Evolutionary conservation across 2,329 filamentous ascomycete genomes (phyloP).

Genomic region (Pseudogymnoascus verrucosus): DNA sequence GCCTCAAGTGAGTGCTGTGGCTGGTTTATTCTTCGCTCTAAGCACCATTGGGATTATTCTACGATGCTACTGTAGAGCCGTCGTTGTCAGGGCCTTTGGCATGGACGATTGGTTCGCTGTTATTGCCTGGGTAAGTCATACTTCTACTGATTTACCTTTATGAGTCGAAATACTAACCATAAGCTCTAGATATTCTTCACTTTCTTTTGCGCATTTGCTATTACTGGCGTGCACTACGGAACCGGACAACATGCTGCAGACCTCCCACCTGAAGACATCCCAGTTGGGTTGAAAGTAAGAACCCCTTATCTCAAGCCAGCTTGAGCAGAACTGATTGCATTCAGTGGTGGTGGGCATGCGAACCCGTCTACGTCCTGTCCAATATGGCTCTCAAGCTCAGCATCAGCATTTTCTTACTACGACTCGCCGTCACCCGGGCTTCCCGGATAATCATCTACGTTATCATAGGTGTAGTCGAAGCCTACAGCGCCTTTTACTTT

Average conservation of each 20-base stretch:
- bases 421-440: slow-evolving; percentile 26
- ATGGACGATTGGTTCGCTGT: slow-evolving; percentile 43
- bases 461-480: slow-evolving; percentile 26
- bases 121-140: slow-evolving; percentile 33
- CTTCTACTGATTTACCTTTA: not conserved
- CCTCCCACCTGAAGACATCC: slow-evolving; percentile 18
- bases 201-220: slow-evolving; percentile 19
- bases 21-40: slow-evolving; percentile 27
- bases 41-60: slow-evolving; percentile 33
- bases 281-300: slow-evolving; percentile 23
- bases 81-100: slow-evolving; percentile 35
- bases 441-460: slow-evolving; percentile 30
- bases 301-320: not conserved
- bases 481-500: slow-evolving; percentile 30
- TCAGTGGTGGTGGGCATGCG: slow-evolving; percentile 32
- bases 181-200: slow-evolving; percentile 8
- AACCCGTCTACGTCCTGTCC: slow-evolving; percentile 33
- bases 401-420: slow-evolving; percentile 33
- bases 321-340: not conserved
- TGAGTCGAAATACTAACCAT: not conserved
- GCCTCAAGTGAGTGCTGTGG: slow-evolving; percentile 14
- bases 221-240: slow-evolving; percentile 22
- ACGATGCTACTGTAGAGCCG: slow-evolving; percentile 37
- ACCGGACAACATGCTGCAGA: slow-evolving; percentile 21
- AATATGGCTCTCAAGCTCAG: slow-evolving; percentile 33